Conservation (phyloP, 1,284 basidiomycete genomes). For the Ceratobasidium sp. region DNA sequence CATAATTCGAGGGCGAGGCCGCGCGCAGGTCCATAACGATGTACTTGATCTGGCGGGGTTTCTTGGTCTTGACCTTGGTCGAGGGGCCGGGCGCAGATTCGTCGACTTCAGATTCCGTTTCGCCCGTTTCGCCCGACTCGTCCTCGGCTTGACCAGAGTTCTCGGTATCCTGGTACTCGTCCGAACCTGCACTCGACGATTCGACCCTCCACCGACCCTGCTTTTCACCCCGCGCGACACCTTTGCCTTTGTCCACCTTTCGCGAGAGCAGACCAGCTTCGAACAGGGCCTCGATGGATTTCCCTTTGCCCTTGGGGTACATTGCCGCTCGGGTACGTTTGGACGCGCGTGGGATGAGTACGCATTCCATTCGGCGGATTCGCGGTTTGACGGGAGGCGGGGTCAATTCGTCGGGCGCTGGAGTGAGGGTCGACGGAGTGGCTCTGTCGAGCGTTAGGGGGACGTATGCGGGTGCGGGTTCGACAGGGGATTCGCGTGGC, state of each 20-base stretch:
- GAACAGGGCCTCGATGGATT: neutral
- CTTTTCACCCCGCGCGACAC: neutral
- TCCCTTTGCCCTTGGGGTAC: neutral
- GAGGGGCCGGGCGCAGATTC: neutral
- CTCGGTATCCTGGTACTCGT: neutral
- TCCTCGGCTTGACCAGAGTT: neutral
- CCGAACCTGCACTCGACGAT: neutral
- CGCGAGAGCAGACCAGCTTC: neutral
- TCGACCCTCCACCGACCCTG: neutral
- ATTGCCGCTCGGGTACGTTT: neutral
- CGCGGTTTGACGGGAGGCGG: neutral
- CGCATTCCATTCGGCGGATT: constrained; percentile 18
- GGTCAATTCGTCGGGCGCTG: neutral
- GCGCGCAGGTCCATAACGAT: neutral
- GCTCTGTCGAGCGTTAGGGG: neutral
- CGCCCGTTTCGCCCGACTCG: neutral
- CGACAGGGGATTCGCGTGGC: too few species aligned
- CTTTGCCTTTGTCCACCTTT: neutral
- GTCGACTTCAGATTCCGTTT: neutral
- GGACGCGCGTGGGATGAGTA: constrained; percentile 12
- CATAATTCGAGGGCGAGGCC: constrained; percentile 1
- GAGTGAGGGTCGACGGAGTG: neutral
- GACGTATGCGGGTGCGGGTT: neutral
- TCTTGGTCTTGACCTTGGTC: neutral
- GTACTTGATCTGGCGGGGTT: neutral